phyloP scores from a whole-genome alignment of 2,329 filamentous ascomycete species.

The Beauveria brongniartii region DNA sequence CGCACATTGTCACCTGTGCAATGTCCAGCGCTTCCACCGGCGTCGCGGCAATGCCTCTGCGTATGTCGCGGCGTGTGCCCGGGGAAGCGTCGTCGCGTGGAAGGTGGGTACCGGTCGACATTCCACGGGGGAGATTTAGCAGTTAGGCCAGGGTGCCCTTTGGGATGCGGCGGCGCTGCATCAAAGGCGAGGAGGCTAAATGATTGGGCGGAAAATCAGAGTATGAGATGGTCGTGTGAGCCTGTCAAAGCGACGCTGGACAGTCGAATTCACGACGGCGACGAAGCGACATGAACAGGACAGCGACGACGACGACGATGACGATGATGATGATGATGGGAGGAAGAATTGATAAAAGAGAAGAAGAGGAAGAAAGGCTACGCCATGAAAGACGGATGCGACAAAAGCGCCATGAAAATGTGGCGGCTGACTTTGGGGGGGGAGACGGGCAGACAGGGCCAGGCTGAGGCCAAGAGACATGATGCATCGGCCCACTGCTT shows the following conservation, averaged over 20 bases:
- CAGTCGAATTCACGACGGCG: neutral
- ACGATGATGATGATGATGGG: neutral
- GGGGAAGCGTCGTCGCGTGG: constrained; percentile 12
- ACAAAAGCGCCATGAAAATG: constrained; percentile 1
- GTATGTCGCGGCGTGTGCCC: neutral
- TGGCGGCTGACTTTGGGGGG: neutral
- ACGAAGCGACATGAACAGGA: neutral
- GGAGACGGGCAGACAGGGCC: neutral
- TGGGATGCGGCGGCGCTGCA: neutral
- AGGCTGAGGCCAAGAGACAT: neutral
- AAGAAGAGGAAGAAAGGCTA: neutral
- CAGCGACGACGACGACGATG: neutral
- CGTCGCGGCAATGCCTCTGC: neutral
- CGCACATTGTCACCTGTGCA: neutral
- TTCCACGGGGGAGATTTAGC: neutral
- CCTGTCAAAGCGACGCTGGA: neutral
- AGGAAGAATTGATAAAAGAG: neutral
- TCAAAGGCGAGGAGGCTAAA: neutral
- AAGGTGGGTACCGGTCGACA: constrained; percentile 7
- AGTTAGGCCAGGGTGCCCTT: neutral
- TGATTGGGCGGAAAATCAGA: neutral
- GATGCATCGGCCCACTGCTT: neutral
- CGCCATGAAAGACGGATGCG: neutral
- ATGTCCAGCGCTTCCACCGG: constrained; percentile 3
- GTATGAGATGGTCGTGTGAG: neutral